Base-by-base conservation (phyloP, 139 green algal genomes). In the Zygnema cylindricum region DNA sequence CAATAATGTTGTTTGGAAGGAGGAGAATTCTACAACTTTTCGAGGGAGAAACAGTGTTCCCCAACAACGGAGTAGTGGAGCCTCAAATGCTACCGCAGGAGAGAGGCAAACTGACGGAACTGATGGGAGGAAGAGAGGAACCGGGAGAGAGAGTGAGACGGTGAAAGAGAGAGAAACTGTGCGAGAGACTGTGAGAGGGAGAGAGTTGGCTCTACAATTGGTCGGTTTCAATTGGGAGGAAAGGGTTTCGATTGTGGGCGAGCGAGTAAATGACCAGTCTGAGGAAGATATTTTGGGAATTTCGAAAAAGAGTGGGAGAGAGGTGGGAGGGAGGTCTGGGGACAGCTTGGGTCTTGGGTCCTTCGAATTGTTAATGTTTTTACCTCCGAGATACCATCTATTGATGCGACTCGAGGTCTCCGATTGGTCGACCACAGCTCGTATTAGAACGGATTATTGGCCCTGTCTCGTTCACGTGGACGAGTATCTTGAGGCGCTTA, bases 361-460 rank as follows among this genome's bases (percentile, higher is more conserved):
- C 30, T 30, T 89, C 2, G 33, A 88, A 16, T 73, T 89, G 84
- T 39, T 89, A 33, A 89, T 89, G 21, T 88, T 88, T 76, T 25
- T 89, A 38, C 84, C 84, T 33, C 84, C 84, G 30, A 73, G 42
- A 32, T 89, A 43, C 32, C 84, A 89, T 55, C 76, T 89, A 7
- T 22, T 89, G 1, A 69, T 89, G 71, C 36, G 84, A 16, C 2
- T 89, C 2, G 69, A 88, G 76, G 42, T 89, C 11, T 88, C 75
- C 7, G 73, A 69, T 2, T 57, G 38, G 84, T 89, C 84, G 36
- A 89, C 73, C 63, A 36, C 55, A 1, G 84, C 35, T 36, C 63
- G 73, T 1, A 88, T 89, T 11, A 73, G 84, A 2, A 89, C 84
- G 7, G 84, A 89, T 41, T 88, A 71, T 88, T 86, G n/a, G 73